These are phyloP conservation scores for Kodamaea sp. DNA, from an alignment of 1,139 yeast genomes.

Conservation along the genomic window DNA sequence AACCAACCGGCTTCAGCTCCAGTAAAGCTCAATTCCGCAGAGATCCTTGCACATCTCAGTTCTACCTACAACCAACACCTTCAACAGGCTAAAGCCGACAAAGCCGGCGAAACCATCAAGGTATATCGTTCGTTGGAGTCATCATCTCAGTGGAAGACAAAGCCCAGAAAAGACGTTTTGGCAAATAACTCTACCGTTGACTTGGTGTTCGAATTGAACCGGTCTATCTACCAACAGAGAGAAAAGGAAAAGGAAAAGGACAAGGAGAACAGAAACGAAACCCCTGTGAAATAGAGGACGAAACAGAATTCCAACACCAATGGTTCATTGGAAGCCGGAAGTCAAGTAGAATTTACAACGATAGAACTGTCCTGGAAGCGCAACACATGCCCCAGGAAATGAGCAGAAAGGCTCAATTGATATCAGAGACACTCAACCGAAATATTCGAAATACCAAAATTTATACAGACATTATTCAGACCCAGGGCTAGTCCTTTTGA, in stretches of 20 bases:
- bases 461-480: too few relatives aligned
- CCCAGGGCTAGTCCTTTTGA: too few relatives aligned
- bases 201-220: conserved; percentile 22
- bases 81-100: conserved; percentile 19
- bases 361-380: too few relatives aligned
- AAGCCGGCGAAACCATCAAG: conserved; percentile 18
- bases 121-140: conserved; percentile 24
- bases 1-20: too few relatives aligned
- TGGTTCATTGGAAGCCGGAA: too few relatives aligned
- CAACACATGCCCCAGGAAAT: too few relatives aligned
- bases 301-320: too few relatives aligned
- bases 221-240: conserved; percentile 14
- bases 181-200: conserved; percentile 15
- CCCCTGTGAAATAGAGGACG: background rate
- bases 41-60: conserved; percentile 20
- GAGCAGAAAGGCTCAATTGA: too few relatives aligned
- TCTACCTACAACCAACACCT: conserved; percentile 17
- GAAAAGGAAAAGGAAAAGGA: background rate
- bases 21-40: conserved; percentile 18
- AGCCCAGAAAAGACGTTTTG: conserved; percentile 17
- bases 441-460: too few relatives aligned
- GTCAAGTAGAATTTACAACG: too few relatives aligned
- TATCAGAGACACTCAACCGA: too few relatives aligned
- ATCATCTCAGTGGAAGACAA: conserved; percentile 25
- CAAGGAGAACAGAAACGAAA: too few relatives aligned